These are phyloP conservation scores for Physcomitrium patens DNA, from an alignment of 225 moss, liverwort and hornwort genomes.

Conservation along the genomic window DNA sequence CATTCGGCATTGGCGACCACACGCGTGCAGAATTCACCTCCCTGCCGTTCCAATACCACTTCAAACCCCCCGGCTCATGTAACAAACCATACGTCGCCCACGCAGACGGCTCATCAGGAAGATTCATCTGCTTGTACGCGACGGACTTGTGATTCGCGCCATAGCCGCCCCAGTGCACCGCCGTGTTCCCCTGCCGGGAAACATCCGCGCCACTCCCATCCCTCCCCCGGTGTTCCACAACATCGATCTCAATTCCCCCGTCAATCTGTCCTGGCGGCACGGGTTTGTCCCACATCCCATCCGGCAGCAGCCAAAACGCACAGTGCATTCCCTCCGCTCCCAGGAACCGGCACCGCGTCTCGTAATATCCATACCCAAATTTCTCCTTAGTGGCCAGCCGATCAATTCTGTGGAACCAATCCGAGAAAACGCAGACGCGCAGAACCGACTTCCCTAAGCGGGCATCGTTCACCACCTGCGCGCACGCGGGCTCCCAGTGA, in stretches of 20 bases:
- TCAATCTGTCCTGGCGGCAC: conserved; percentile 47
- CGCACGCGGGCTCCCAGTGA: conserved; percentile 58
- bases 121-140: conserved; percentile 41
- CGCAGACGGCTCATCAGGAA: conserved; percentile 30
- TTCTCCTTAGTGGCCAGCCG: conserved; percentile 49
- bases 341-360: conserved; percentile 50
- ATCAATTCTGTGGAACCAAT: conserved; percentile 64
- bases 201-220: conserved; percentile 32
- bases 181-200: conserved; percentile 36
- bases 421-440: conserved; percentile 53
- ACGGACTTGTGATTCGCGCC: conserved; percentile 50
- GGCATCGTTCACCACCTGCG: conserved; percentile 41
- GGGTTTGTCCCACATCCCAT: conserved; percentile 44
- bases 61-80: conserved; percentile 43
- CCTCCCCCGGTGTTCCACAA: conserved; percentile 49
- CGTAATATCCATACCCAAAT: conserved; percentile 56
- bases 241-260: conserved; percentile 52
- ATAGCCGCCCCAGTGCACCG: conserved; percentile 58
- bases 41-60: conserved; percentile 49
- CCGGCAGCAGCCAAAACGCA: conserved; percentile 57
- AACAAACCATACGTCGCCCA: conserved; percentile 54
- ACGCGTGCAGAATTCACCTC: conserved; percentile 45
- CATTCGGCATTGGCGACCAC: conserved; percentile 33
- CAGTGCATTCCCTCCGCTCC: conserved; percentile 63
- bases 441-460: conserved; percentile 24